Percentiles rank a stretch among this genome's conserved stretches.
These are phyloP conservation scores for Dimocarpus longan DNA, from an alignment of 345 rosid species.

Conservation along the genomic window DNA sequence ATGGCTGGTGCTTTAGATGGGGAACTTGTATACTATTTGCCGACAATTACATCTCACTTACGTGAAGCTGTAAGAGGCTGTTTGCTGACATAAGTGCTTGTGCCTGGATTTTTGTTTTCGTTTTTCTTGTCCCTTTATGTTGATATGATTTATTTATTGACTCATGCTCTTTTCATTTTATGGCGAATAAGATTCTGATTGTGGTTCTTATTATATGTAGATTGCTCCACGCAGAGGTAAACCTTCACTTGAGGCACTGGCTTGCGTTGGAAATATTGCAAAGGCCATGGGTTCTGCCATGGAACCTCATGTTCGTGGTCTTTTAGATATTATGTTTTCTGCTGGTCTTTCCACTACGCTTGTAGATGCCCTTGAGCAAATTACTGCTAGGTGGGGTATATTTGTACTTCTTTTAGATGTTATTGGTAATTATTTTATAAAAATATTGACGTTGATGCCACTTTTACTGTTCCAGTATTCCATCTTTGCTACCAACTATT, in stretches of 20 bases:
- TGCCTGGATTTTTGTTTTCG: slow-evolving; percentile 14
- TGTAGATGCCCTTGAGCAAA: slow-evolving; percentile 88
- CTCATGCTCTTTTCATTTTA: slow-evolving; percentile 12
- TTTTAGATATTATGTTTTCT: slow-evolving; percentile 85
- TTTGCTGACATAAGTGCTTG: background rate
- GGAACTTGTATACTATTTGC: slow-evolving; percentile 90
- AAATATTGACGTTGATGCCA: background rate
- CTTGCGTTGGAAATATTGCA: slow-evolving; percentile 96
- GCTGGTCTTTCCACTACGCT: slow-evolving; percentile 85
- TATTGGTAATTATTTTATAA: slow-evolving; percentile 10
- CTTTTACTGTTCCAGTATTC: slow-evolving; percentile 66
- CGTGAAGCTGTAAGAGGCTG: slow-evolving; percentile 83
- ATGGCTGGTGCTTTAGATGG: slow-evolving; percentile 99
- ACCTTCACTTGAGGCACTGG: slow-evolving; percentile 95
- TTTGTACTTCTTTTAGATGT: slow-evolving; percentile 15
- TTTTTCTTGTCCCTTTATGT: slow-evolving; percentile 13
- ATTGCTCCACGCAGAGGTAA: slow-evolving; percentile 98
- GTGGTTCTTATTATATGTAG: slow-evolving; percentile 44
- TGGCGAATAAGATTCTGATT: slow-evolving; percentile 13
- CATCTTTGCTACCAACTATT: slow-evolving; percentile 77
- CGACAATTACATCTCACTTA: slow-evolving; percentile 86
- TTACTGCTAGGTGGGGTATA: slow-evolving; percentile 62
- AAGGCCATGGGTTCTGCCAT: slow-evolving; percentile 88
- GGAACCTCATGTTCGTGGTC: slow-evolving; percentile 83
- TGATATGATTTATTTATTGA: slow-evolving; percentile 8